Evolutionary conservation across 2,329 filamentous ascomycete species (phyloP).

Genomic region (Colletotrichum filicis): DNA sequence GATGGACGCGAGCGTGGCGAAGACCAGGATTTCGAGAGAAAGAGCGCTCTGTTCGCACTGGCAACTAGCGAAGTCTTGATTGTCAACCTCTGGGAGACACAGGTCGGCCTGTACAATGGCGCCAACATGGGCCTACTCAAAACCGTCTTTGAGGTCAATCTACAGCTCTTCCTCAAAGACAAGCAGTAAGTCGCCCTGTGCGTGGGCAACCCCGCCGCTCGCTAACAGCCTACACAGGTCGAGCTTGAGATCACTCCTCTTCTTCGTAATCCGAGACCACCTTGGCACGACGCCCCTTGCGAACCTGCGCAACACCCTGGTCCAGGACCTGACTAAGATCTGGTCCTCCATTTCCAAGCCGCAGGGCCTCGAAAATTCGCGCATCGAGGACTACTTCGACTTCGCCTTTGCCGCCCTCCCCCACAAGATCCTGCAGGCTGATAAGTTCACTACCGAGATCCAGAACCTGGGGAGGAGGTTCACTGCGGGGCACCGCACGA

Average conservation of each 20-base stretch:
- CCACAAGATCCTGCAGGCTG: slow-evolving; percentile 95
- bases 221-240: slow-evolving; percentile 63
- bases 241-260: slow-evolving; percentile 88
- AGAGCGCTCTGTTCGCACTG: slow-evolving; percentile 95
- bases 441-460: slow-evolving; percentile 87
- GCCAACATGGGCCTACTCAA: slow-evolving; percentile 99
- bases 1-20: slow-evolving; percentile 96
- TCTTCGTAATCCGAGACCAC: slow-evolving; percentile 99
- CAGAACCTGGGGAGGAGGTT: slow-evolving; percentile 85
- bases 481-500: slow-evolving; percentile 80
- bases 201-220: slow-evolving; percentile 1
- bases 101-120: slow-evolving; percentile 96
- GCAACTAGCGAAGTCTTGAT: slow-evolving; percentile 98
- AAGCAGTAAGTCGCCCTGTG: slow-evolving; percentile 73
- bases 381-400: slow-evolving; percentile 97
- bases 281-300: slow-evolving; percentile 89
- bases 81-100: slow-evolving; percentile 99
- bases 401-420: slow-evolving; percentile 96
- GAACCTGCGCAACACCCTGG: slow-evolving; percentile 89
- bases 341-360: slow-evolving; percentile 96
- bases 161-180: slow-evolving; percentile 97
- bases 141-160: slow-evolving; percentile 98
- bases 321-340: slow-evolving; percentile 91
- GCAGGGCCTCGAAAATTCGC: slow-evolving; percentile 84
- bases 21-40: slow-evolving; percentile 98